phyloP scores from a whole-genome alignment of 345 rosid species.

The Rhizophora apiculata region DNA sequence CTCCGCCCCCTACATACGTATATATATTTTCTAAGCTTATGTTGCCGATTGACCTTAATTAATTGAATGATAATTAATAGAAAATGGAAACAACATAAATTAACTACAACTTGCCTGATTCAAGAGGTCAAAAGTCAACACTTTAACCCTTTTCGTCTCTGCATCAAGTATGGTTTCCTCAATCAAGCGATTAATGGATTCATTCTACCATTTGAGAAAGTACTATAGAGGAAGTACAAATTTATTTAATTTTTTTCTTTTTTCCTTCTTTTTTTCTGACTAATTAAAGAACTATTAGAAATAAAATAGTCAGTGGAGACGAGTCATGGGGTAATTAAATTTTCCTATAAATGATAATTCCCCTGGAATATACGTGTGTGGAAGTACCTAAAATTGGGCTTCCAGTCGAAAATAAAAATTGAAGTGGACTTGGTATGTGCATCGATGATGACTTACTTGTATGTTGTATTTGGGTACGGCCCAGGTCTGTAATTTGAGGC shows the following conservation, averaged over 20 bases:
- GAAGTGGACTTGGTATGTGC: too few relatives aligned
- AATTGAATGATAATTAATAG: too few relatives aligned
- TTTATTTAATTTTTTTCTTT: too few relatives aligned
- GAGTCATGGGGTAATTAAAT: too few relatives aligned
- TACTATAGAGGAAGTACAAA: slow-evolving; percentile 33
- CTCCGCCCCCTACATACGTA: slow-evolving; percentile 38
- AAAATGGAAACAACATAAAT: too few relatives aligned
- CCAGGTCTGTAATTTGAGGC: slow-evolving; percentile 64
- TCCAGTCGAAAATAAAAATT: neutral
- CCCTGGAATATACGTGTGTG: neutral
- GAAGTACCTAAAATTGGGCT: neutral
- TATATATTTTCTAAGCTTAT: too few relatives aligned
- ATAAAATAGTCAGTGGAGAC: too few relatives aligned
- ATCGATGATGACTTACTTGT: slow-evolving; percentile 37
- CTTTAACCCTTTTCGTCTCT: slow-evolving; percentile 53
- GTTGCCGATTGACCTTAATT: too few relatives aligned
- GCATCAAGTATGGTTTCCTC: slow-evolving; percentile 61
- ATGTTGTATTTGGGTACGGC: slow-evolving; percentile 56
- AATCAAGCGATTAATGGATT: slow-evolving; percentile 44
- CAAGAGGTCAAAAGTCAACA: slow-evolving; percentile 55
- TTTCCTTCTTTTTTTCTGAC: too few relatives aligned
- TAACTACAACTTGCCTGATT: slow-evolving; percentile 46
- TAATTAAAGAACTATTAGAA: too few relatives aligned
- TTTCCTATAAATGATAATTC: too few relatives aligned
- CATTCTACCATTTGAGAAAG: slow-evolving; percentile 29